Percentiles rank a stretch among this genome's conserved stretches.
Conservation (phyloP, 2,329 filamentous ascomycete genomes). For the Fonsecaea pugnacius region DNA sequence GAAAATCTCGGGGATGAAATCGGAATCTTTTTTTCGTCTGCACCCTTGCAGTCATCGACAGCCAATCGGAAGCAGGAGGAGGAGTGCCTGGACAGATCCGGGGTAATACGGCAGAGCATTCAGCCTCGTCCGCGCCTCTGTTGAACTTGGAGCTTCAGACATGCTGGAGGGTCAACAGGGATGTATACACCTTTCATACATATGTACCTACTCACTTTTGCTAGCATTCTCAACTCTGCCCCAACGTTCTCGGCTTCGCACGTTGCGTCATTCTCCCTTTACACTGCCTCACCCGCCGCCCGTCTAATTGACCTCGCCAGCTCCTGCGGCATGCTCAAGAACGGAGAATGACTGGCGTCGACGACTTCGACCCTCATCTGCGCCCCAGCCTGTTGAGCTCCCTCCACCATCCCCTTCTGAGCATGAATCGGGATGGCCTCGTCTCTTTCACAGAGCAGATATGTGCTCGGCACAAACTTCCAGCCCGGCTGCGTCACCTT, state of each 20-base stretch:
- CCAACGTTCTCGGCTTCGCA: no score
- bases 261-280: conserved; percentile 18
- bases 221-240: no score
- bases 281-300: conserved; percentile 27
- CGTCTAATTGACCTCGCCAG: conserved; percentile 42
- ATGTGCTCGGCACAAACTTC: conserved; percentile 47
- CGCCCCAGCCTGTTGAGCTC: conserved; percentile 36
- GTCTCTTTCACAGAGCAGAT: conserved; percentile 49
- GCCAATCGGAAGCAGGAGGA: conserved; percentile 4
- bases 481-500: conserved; percentile 44
- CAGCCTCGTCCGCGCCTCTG: background rate
- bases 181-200: no score
- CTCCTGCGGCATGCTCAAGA: conserved; percentile 46
- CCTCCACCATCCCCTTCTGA: conserved; percentile 46
- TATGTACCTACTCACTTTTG: no score
- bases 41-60: conserved; percentile 5
- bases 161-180: no score
- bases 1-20: conserved; percentile 8
- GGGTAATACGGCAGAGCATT: background rate
- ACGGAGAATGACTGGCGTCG: conserved; percentile 48
- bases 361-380: conserved; percentile 42
- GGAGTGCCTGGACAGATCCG: no score
- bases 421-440: conserved; percentile 43
- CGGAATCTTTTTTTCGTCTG: conserved; percentile 13
- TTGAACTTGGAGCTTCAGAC: background rate